A percentile compares a stretch with the other conserved stretches of the same genome.
Evolutionary conservation across 2,329 filamentous ascomycete genomes (phyloP).

Genomic region (Thelonectria blattea): DNA sequence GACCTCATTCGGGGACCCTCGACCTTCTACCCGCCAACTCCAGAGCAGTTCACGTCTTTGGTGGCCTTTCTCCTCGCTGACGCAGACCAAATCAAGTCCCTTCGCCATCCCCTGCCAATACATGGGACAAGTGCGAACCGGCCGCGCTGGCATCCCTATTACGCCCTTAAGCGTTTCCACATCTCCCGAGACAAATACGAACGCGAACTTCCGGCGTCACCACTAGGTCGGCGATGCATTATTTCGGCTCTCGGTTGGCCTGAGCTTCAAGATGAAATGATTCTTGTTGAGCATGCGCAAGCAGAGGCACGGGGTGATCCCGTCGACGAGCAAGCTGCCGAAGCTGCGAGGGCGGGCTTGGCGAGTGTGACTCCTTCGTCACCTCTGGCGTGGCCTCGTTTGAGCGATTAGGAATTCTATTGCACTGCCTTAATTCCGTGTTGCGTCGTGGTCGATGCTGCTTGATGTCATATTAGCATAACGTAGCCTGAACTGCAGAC

Average conservation of each 20-base stretch:
- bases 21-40: slow-evolving; percentile 2
- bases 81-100: not conserved
- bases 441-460: no score
- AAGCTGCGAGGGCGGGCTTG: slow-evolving; percentile 2
- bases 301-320: not conserved
- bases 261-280: slow-evolving; percentile 60
- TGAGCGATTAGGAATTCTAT: no score
- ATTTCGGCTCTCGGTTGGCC: slow-evolving; percentile 1
- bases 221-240: slow-evolving; percentile 50
- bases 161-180: slow-evolving; percentile 41
- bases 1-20: not conserved
- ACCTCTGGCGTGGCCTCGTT: not conserved
- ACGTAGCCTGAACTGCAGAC: no score
- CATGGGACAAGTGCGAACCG: slow-evolving; percentile 1
- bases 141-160: not conserved
- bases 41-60: not conserved
- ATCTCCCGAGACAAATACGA: slow-evolving; percentile 70
- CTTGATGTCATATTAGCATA: no score
- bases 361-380: slow-evolving; percentile 1
- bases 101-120: not conserved
- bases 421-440: no score
- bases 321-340: slow-evolving; percentile 3
- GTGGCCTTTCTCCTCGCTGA: not conserved
- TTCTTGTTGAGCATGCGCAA: not conserved
- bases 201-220: slow-evolving; percentile 69